Evolutionary conservation across 1,139 yeast genomes (phyloP).

Genomic region (Magnusiomyces paraingens): DNA sequence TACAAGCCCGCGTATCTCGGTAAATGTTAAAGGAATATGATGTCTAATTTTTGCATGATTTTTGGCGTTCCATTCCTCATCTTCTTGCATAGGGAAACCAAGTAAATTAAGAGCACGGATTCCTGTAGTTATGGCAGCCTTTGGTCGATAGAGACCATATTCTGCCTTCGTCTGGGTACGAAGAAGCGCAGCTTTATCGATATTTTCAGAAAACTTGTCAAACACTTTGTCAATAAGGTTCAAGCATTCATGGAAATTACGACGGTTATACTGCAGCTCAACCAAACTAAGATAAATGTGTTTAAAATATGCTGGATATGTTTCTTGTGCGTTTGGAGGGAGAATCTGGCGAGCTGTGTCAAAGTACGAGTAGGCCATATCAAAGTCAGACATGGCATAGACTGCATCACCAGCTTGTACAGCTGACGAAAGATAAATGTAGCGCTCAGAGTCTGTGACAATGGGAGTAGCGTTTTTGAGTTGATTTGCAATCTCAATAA

Average conservation of each 20-base stretch:
- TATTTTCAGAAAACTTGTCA: slow-evolving; percentile 19
- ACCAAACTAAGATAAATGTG: slow-evolving; percentile 25
- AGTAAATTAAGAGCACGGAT: slow-evolving; percentile 22
- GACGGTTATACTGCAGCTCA: slow-evolving; percentile 26
- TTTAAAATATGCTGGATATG: slow-evolving; percentile 17
- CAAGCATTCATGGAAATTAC: slow-evolving; percentile 24
- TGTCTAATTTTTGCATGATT: slow-evolving; percentile 29
- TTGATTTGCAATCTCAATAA: slow-evolving; percentile 29
- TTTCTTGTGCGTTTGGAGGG: slow-evolving; percentile 16
- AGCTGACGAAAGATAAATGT: slow-evolving; percentile 23
- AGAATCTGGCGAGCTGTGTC: slow-evolving; percentile 24
- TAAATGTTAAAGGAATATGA: slow-evolving; percentile 39
- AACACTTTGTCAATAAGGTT: slow-evolving; percentile 20
- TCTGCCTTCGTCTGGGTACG: slow-evolving; percentile 40
- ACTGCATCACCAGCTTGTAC: slow-evolving; percentile 28
- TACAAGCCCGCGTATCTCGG: slow-evolving; percentile 39
- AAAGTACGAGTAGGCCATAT: slow-evolving; percentile 27
- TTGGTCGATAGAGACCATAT: slow-evolving; percentile 32
- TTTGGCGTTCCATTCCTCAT: slow-evolving; percentile 31
- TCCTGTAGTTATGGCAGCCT: slow-evolving; percentile 34
- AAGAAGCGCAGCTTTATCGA: slow-evolving; percentile 25
- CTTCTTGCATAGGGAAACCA: slow-evolving; percentile 32
- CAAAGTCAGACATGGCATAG: slow-evolving; percentile 28
- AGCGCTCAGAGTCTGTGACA: slow-evolving; percentile 24
- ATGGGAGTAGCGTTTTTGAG: slow-evolving; percentile 26